A percentile compares a stretch with the other conserved stretches of the same genome.
Conservation (phyloP, 139 green algal genomes). For the Yamagishiella unicocca region DNA sequence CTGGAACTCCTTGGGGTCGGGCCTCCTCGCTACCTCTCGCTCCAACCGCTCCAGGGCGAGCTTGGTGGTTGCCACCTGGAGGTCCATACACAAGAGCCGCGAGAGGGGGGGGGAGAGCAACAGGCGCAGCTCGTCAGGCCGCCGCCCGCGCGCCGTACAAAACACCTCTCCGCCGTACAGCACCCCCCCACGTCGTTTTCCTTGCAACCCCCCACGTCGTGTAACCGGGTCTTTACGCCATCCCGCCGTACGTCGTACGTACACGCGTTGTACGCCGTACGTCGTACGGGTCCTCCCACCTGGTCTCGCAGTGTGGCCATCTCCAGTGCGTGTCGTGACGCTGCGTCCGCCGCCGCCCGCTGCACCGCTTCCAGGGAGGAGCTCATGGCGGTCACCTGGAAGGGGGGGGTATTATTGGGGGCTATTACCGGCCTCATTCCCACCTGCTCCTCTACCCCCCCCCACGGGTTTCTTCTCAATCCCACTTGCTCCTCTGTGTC, state of each 20-base stretch:
- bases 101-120: not conserved
- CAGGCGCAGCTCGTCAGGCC: too few species aligned
- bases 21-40: conserved; percentile 40
- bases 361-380: conserved; percentile 33
- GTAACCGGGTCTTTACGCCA: too few species aligned
- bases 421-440: not conserved
- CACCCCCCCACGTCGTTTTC: too few species aligned
- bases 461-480: not conserved
- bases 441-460: conserved; percentile 13
- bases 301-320: conserved; percentile 21
- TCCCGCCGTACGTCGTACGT: too few species aligned
- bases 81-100: not conserved
- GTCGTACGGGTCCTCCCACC: too few species aligned
- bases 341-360: conserved; percentile 10
- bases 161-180: too few species aligned
- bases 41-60: conserved; percentile 32
- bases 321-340: conserved; percentile 19
- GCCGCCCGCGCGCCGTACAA: too few species aligned
- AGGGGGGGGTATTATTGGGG: not conserved
- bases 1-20: conserved; percentile 45
- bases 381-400: conserved; percentile 38
- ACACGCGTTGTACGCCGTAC: too few species aligned
- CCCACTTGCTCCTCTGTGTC: not conserved
- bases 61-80: conserved; percentile 15
- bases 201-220: too few species aligned